Percentiles rank a stretch among this genome's conserved stretches.
These are phyloP conservation scores for Trichoderma breve DNA, from an alignment of 2,329 filamentous ascomycete genomes.

Conservation along the genomic window DNA sequence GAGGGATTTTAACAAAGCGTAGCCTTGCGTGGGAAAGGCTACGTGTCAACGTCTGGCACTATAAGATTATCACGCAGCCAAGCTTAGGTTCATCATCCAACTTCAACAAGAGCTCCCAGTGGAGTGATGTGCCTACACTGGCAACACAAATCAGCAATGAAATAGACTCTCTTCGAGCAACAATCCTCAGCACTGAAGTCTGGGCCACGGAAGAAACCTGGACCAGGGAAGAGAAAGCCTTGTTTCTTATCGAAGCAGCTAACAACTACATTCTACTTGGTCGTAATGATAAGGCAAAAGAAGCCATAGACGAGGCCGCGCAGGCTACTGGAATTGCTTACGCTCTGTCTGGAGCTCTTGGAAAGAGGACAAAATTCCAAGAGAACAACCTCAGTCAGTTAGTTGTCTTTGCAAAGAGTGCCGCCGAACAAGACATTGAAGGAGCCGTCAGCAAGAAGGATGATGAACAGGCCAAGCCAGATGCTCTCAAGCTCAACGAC, in stretches of 20 bases:
- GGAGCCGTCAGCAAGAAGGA: conserved; percentile 24
- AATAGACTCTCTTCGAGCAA: conserved; percentile 42
- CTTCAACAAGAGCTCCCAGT: conserved; percentile 56
- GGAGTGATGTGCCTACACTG: conserved; percentile 58
- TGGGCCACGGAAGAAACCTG: conserved; percentile 40
- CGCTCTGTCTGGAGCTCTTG: conserved; percentile 78
- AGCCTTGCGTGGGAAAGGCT: conserved; percentile 62
- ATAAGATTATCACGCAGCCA: conserved; percentile 58
- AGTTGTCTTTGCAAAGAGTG: conserved; percentile 83
- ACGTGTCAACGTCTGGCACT: conserved; percentile 69
- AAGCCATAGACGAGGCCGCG: conserved; percentile 68
- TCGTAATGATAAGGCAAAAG: conserved; percentile 70
- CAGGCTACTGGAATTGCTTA: conserved; percentile 71
- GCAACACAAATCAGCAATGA: conserved; percentile 48
- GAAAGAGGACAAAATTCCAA: conserved; percentile 80
- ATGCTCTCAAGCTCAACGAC: conserved; percentile 78
- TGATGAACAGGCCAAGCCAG: conserved; percentile 46
- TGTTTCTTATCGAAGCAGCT: conserved; percentile 78
- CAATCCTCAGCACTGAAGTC: conserved; percentile 38
- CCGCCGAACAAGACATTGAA: conserved; percentile 34
- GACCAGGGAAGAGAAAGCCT: conserved; percentile 53
- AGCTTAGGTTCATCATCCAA: conserved; percentile 53
- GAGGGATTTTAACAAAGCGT: conserved; percentile 45
- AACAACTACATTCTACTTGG: conserved; percentile 83
- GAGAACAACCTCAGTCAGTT: conserved; percentile 81